A percentile compares a stretch with the other conserved stretches of the same genome.
These are phyloP conservation scores for Moricandia moricandioides DNA, from an alignment of 345 rosid species.

Conservation along the genomic window DNA sequence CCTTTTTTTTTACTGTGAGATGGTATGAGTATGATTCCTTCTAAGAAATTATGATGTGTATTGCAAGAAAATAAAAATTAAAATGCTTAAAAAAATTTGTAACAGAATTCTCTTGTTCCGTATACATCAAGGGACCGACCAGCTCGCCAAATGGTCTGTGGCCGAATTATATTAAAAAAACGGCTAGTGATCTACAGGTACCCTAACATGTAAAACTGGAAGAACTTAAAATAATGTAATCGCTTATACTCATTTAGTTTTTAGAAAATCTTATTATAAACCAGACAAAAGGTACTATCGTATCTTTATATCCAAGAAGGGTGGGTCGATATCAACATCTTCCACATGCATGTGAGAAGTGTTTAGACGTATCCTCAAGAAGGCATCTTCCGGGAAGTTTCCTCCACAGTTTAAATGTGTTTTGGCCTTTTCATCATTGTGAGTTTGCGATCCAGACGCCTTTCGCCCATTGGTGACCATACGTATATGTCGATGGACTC, in stretches of 20 bases:
- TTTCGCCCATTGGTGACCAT: slow-evolving; percentile 15
- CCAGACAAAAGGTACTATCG: neutral
- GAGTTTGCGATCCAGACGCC: slow-evolving; percentile 3
- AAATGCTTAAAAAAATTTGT: neutral
- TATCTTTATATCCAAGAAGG: slow-evolving; percentile 2
- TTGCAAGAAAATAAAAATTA: neutral
- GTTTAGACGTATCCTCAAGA: slow-evolving; percentile 18
- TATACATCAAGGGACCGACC: slow-evolving; percentile 12
- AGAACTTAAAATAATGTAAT: neutral
- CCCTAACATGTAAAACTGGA: neutral
- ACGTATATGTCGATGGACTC: slow-evolving; percentile 10
- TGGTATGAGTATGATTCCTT: slow-evolving; percentile 1
- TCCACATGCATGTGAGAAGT: slow-evolving; percentile 32
- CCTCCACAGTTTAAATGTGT: neutral
- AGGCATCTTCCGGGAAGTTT: slow-evolving; percentile 37
- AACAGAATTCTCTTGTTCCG: slow-evolving; percentile 5
- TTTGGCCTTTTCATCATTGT: slow-evolving; percentile 20
- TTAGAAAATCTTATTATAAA: no score
- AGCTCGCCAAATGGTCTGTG: neutral
- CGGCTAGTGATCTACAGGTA: neutral
- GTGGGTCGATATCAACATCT: slow-evolving; percentile 15
- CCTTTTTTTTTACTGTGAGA: neutral
- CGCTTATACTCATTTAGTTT: neutral
- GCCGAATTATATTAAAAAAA: neutral
- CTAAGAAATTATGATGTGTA: neutral